Base-by-base conservation (phyloP, 2,329 filamentous ascomycete genomes). In the Ophiosphaerella narmari region DNA sequence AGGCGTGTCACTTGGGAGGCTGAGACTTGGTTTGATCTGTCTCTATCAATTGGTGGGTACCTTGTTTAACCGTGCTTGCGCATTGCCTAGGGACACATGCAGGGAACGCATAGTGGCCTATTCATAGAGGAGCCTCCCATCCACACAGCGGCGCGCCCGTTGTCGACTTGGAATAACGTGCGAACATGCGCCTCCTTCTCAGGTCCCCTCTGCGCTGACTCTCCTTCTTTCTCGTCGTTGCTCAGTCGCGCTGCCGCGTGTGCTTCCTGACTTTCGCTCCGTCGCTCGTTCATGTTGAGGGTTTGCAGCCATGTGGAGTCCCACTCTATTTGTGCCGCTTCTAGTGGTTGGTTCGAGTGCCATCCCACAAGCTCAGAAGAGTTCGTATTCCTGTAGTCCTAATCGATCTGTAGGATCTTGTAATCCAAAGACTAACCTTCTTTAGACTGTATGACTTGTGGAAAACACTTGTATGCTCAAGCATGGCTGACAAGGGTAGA, bases 61-160 rank as follows among this genome's bases (percentile, higher is more conserved):
- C 53, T 43, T 57, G 54, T 51, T 50, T 46, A 48, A 50, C 43
- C 50, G 46, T 46, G 49, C 29, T 37, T 57, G 48, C 52, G 26
- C 50, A 54, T 54, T 21, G 18, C 18, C 48, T 52, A 49, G 47
- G 38, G 50, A 57, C 55, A n/a, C 42, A 50, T 55, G 60, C 63
- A 66, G 58, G 63, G 64, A 52, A 58, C 55, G 53, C 53, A 50
- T 43, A 42, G 47, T 31, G 48, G 40, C 50, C 63, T 63, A 64
- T 62, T 62, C 61, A 60, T 63, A 59, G 60, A 53, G 52, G 45
- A 42, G 50, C 48, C 42, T 48, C 49, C 50, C n/a, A 11, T 11
- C 39, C 26, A 41, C 24, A 24, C 8, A 11, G 7, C 7, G 7
- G 26, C 26, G 33, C 46, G 39, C 46, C 23, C 14, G 43, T 50